A percentile compares a stretch with the other conserved stretches of the same genome.
These are phyloP conservation scores for Trifolium fragiferum DNA, from an alignment of 306 rosid species.

Conservation along the genomic window DNA sequence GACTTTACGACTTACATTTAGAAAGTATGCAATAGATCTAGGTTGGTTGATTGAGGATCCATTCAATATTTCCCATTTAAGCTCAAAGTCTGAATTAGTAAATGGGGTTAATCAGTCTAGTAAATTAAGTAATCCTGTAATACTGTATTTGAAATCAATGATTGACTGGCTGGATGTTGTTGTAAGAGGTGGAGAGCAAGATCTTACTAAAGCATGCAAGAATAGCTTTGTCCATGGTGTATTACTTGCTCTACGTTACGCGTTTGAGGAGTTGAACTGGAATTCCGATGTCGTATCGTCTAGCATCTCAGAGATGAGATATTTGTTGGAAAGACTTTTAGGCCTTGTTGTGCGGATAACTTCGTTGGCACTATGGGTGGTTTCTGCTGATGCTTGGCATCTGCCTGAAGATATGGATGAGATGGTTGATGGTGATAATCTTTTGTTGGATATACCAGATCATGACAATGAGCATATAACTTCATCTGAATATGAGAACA, in stretches of 20 bases:
- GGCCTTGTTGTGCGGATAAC: conserved; percentile 85
- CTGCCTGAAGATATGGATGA: conserved; percentile 95
- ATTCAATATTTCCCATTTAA: conserved; percentile 50
- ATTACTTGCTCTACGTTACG: conserved; percentile 83
- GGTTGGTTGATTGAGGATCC: conserved; percentile 77
- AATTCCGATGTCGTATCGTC: conserved; percentile 60
- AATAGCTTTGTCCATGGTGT: conserved; percentile 96
- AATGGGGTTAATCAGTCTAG: conserved; percentile 46
- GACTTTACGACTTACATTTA: conserved; percentile 77
- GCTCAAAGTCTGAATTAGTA: conserved; percentile 49
- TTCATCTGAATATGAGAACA: conserved; percentile 55
- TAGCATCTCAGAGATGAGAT: conserved; percentile 64
- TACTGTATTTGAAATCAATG: conserved; percentile 74
- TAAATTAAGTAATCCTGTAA: conserved; percentile 58
- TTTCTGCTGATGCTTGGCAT: conserved; percentile 95
- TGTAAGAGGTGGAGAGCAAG: conserved; percentile 79
- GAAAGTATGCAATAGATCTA: conserved; percentile 84
- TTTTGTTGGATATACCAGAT: conserved; percentile 65
- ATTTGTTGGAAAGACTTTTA: conserved; percentile 70
- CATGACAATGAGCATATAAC: conserved; percentile 49
- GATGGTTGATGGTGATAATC: conserved; percentile 66
- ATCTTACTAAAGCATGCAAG: conserved; percentile 85
- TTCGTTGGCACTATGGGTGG: conserved; percentile 92
- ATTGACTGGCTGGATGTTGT: conserved; percentile 81
- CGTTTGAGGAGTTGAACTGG: conserved; percentile 96